A percentile compares a stretch with the other conserved stretches of the same genome.
Evolutionary conservation across 2,329 filamentous ascomycete genomes (phyloP).

Genomic region (Sporothrix inflata): DNA sequence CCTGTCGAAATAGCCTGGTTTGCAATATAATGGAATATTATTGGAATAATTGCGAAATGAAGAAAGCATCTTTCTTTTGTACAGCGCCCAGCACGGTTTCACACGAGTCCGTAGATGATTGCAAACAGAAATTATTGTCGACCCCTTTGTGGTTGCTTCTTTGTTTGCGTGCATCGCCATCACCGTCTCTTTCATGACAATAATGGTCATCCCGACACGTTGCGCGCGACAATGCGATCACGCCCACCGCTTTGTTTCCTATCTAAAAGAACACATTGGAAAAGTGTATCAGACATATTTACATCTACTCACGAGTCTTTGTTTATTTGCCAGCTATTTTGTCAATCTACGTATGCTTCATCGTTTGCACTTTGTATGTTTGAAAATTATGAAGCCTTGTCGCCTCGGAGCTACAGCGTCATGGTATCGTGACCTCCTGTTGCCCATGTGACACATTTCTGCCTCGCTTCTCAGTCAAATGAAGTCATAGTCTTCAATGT

Average conservation of each 20-base stretch:
- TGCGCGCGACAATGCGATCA: neutral
- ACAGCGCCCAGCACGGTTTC: neutral
- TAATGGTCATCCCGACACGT: neutral
- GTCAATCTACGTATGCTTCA: no score
- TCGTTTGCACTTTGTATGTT: neutral
- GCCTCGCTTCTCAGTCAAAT: neutral
- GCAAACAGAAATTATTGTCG: neutral
- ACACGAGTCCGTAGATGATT: neutral
- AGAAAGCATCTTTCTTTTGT: neutral
- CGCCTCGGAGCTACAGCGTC: neutral
- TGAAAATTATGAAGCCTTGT: neutral
- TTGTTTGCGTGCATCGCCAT: conserved; percentile 7
- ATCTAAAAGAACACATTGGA: neutral
- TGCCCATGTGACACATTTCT: neutral
- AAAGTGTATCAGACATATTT: no score
- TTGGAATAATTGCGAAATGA: no score
- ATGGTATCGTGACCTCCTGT: neutral
- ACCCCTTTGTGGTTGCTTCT: neutral
- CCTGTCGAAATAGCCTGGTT: neutral
- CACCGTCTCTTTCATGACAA: neutral
- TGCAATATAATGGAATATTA: neutral
- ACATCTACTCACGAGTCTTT: neutral
- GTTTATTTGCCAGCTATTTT: neutral
- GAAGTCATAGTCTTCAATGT: neutral
- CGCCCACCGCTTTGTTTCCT: neutral